A percentile compares a stretch with the other conserved stretches of the same genome.
phyloP scores from a whole-genome alignment of 768 basidiomycete species.

The Harrya chromipes region DNA sequence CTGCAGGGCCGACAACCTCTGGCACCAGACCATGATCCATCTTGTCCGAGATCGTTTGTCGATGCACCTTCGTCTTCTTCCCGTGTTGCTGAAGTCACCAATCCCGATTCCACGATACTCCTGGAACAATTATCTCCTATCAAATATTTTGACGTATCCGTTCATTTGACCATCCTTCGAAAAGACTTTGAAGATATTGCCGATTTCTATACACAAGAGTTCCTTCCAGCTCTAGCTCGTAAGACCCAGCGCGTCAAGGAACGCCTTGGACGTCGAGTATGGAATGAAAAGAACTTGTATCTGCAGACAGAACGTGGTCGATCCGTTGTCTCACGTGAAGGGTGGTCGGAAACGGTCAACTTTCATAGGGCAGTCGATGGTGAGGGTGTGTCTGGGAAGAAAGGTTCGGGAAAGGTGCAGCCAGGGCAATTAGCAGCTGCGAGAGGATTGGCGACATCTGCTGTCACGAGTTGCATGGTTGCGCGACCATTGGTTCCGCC shows the following conservation, averaged over 20 bases:
- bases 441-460: slow-evolving; percentile 8
- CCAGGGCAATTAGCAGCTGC: not conserved
- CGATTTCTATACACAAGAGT: slow-evolving; percentile 36
- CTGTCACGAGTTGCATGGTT: not conserved
- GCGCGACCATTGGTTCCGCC: slow-evolving; percentile 8
- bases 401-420: not conserved
- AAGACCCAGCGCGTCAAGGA: slow-evolving; percentile 66
- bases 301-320: slow-evolving; percentile 35
- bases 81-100: not conserved
- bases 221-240: slow-evolving; percentile 46
- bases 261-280: slow-evolving; percentile 73
- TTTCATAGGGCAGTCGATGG: slow-evolving; percentile 30
- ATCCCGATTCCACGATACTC: slow-evolving; percentile 29
- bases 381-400: not conserved
- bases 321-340: slow-evolving; percentile 36
- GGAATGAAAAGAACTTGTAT: slow-evolving; percentile 57
- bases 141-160: slow-evolving; percentile 45
- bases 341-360: slow-evolving; percentile 52
- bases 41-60: slow-evolving; percentile 2
- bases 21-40: slow-evolving; percentile 21
- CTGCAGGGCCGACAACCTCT: slow-evolving; percentile 22
- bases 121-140: slow-evolving; percentile 15
- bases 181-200: slow-evolving; percentile 53
- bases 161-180: slow-evolving; percentile 55
- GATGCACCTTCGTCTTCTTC: not conserved